Evolutionary conservation across 257 asterid genomes (phyloP).

Genomic region (Solanum ossicruentum): DNA sequence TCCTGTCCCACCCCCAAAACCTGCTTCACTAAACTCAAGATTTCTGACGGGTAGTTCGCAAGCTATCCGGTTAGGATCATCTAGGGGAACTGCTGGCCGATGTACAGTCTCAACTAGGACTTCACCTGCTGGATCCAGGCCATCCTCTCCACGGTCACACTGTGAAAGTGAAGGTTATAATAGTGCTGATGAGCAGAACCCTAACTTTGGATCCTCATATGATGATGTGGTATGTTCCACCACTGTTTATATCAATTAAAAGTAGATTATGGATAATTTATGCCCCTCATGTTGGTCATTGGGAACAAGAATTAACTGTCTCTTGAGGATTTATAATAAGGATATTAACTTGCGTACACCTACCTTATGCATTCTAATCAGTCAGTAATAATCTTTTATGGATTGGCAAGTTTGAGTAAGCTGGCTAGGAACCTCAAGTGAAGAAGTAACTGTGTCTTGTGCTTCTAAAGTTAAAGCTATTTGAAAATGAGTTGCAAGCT

Average conservation of each 20-base stretch:
- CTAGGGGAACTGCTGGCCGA: slow-evolving; percentile 57
- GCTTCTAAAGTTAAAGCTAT: background rate
- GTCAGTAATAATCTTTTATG: background rate
- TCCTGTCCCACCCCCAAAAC: slow-evolving; percentile 92
- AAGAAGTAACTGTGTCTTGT: background rate
- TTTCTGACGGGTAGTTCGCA: slow-evolving; percentile 32
- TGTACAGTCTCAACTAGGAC: slow-evolving; percentile 59
- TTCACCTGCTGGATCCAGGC: slow-evolving; percentile 84
- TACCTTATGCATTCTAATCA: background rate
- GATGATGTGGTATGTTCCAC: slow-evolving; percentile 72
- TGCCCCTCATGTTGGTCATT: background rate
- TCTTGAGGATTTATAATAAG: background rate
- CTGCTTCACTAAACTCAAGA: slow-evolving; percentile 41
- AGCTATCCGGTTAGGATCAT: slow-evolving; percentile 43
- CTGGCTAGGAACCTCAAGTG: background rate
- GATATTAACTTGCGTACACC: background rate
- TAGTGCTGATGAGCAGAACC: slow-evolving; percentile 86
- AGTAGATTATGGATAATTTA: background rate
- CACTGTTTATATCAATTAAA: background rate
- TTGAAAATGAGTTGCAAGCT: background rate
- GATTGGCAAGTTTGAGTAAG: background rate
- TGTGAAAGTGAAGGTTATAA: slow-evolving; percentile 94
- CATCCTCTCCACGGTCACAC: slow-evolving; percentile 94
- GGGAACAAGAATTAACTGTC: background rate
- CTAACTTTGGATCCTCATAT: slow-evolving; percentile 57